Evolutionary conservation across 495 filamentous ascomycete species (phyloP).

Genomic region (Aspergillus olivimuriae): DNA sequence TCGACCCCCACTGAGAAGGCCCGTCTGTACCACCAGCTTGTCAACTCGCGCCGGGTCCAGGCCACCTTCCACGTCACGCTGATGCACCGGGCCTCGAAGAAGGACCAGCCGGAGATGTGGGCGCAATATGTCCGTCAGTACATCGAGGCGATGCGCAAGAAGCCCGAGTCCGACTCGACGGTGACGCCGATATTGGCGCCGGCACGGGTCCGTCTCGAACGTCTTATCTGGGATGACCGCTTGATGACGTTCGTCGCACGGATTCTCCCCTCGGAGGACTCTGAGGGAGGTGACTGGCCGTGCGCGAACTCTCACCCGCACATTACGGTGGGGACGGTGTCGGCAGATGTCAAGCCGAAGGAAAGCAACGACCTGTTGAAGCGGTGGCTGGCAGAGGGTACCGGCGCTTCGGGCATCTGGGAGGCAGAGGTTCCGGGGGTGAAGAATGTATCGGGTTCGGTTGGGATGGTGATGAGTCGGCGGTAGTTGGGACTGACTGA

Average conservation of each 20-base stretch:
- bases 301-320: conserved; percentile 78
- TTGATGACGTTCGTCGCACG: conserved; percentile 85
- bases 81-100: conserved; percentile 65
- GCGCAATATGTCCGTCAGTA: conserved; percentile 50
- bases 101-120: conserved; percentile 63
- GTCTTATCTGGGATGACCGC: conserved; percentile 70
- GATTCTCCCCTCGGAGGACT: conserved; percentile 38
- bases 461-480: conserved; percentile 40
- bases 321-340: conserved; percentile 79
- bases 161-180: conserved; percentile 29
- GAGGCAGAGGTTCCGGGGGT: conserved; percentile 40
- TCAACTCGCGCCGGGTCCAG: conserved; percentile 68
- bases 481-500: conserved; percentile 8
- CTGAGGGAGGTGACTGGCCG: conserved; percentile 46
- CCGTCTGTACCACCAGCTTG: conserved; percentile 69
- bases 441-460: conserved; percentile 35
- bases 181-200: conserved; percentile 40
- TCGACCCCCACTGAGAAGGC: conserved; percentile 36
- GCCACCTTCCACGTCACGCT: conserved; percentile 88
- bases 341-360: conserved; percentile 71
- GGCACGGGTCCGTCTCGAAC: conserved; percentile 54
- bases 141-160: conserved; percentile 31
- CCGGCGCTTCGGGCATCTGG: conserved; percentile 40
- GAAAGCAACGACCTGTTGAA: conserved; percentile 83
- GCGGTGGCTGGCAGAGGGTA: conserved; percentile 56